Percentiles rank a stretch among this genome's conserved stretches.
phyloP scores from a whole-genome alignment of 345 rosid species.

The Citrus australasica region DNA sequence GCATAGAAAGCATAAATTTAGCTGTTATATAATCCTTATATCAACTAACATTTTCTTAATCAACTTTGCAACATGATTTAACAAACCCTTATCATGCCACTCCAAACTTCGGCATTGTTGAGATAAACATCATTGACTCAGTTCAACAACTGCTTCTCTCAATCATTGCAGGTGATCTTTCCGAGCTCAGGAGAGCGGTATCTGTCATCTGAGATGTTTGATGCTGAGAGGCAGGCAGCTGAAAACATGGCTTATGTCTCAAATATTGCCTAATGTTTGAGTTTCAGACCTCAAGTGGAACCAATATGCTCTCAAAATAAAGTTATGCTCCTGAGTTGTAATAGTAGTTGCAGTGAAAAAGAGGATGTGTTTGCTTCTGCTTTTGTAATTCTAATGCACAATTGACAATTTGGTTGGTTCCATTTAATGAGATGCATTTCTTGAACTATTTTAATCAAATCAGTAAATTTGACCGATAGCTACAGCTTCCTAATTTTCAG shows the following conservation, averaged over 20 bases:
- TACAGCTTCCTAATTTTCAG: no score
- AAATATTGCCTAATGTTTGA: not conserved
- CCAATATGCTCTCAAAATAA: not conserved
- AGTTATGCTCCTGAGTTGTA: not conserved
- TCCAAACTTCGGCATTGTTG: no score
- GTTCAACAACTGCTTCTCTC: no score
- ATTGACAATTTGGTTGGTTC: not conserved
- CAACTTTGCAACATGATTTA: no score
- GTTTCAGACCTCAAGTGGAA: not conserved
- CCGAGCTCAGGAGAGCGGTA: not conserved
- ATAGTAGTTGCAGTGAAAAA: not conserved
- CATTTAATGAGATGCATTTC: not conserved
- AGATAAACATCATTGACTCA: no score
- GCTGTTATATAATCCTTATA: no score
- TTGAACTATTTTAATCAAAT: not conserved
- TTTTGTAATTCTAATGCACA: not conserved
- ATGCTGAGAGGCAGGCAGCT: not conserved
- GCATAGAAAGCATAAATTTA: no score
- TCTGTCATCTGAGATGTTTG: not conserved
- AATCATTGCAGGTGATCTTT: no score
- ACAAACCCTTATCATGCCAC: no score
- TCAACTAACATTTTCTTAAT: no score
- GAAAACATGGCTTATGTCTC: not conserved
- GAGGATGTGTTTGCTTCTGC: not conserved
- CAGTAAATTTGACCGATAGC: no score